Conservation (phyloP, 2,329 filamentous ascomycete species). For the Penicillium sp. region DNA sequence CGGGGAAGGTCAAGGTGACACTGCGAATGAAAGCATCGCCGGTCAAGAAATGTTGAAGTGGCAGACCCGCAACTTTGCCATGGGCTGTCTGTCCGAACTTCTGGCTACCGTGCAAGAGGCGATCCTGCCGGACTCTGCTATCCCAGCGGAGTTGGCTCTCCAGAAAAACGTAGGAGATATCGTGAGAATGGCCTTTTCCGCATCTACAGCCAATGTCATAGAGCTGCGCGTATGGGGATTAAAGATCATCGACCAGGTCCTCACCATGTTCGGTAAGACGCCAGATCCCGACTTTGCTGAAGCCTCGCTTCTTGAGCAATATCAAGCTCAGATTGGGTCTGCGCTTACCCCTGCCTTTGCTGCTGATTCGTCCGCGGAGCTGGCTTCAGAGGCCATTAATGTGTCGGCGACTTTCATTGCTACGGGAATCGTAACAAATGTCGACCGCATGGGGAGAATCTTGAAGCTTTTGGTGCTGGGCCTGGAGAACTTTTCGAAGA, state of each 20-base stretch:
- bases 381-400: constrained; percentile 93
- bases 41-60: constrained; percentile 88
- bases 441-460: constrained; percentile 98
- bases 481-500: constrained; percentile 84
- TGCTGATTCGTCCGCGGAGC: constrained; percentile 88
- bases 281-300: constrained; percentile 98
- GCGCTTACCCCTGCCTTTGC: constrained; percentile 95
- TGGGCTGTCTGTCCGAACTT: constrained; percentile 82
- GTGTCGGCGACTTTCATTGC: constrained; percentile 98
- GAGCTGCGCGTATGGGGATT: constrained; percentile 87
- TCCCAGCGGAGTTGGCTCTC: constrained; percentile 71
- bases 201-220: constrained; percentile 88
- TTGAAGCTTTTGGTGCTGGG: constrained; percentile 88
- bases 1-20: constrained; percentile 57
- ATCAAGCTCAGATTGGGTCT: constrained; percentile 96
- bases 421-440: constrained; percentile 93
- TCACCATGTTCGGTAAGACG: constrained; percentile 94
- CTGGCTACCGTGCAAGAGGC: constrained; percentile 77
- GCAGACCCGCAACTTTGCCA: constrained; percentile 93
- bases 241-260: constrained; percentile 86
- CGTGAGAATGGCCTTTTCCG: constrained; percentile 94
- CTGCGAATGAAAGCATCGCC: constrained; percentile 46
- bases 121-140: constrained; percentile 72
- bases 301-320: constrained; percentile 92
- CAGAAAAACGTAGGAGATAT: constrained; percentile 87